Base-by-base conservation (phyloP, 2,329 filamentous ascomycete genomes). In the Aspergillus phoenicis region DNA sequence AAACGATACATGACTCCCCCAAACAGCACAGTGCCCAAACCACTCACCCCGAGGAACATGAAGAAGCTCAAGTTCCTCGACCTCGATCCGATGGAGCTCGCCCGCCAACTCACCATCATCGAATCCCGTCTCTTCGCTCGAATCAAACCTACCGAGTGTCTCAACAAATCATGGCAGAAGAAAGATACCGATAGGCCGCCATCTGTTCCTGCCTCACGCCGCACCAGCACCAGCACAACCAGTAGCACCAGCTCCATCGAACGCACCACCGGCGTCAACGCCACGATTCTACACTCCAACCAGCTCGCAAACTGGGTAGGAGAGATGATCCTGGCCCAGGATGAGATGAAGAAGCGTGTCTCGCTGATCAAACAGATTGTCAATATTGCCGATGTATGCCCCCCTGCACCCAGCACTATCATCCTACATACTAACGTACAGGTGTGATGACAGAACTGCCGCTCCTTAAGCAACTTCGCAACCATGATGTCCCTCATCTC, bases 251-350 rank as follows among this genome's bases (percentile, higher is more conserved):
- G 62, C 68, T 72, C 2, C 92, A 97, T 70, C 91, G 93, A 94
- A 8, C 87, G 92, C 0, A 36, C 33, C 1, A 13, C 33, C 10
- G 97, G 98, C 69, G 92, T 99, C 68, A 97, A 98, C 78, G 91
- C 93, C 8, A 84, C 98, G 64, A 99, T 99, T 78, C 82, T 98
- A 56, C 95, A 99, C 78, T 98, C 95, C 0, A 99, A 99, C 73
- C 94, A 98, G 76, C 88, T 99, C 83, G 98, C 95, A 6, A 99
- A 98, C 75, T 99, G 95, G 95, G 95, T 98, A 52, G 95, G 95
- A 26, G 94, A 98, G 77, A 98, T 98, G 94, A 98, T 99, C 67
- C 79, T 99, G 63, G 93, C 90, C 0, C 95, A 99, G 77, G 86
- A 89, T 70, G 95, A 99, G 74, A 91, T 97, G 64, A 97, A 95